Conservation (phyloP, 1,284 basidiomycete genomes). For the Mycena citricolor region DNA sequence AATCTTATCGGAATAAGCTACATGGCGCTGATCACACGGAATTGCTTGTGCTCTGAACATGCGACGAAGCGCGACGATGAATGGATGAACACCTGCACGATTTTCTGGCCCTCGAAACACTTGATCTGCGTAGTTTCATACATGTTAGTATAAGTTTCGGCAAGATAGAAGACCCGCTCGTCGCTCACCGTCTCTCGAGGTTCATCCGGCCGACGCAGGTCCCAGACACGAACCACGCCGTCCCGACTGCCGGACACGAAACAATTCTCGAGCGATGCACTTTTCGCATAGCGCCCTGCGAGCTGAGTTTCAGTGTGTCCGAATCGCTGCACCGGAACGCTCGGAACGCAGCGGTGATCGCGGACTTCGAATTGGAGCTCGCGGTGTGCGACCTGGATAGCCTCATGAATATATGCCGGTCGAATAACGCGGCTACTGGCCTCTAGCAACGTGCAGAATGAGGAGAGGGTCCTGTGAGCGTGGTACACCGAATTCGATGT, state of each 20-base stretch:
- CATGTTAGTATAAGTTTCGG: background rate
- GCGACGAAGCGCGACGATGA: slow-evolving; percentile 33
- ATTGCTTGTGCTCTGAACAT: slow-evolving; percentile 37
- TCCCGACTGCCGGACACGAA: slow-evolving; percentile 47
- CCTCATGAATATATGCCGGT: slow-evolving; percentile 3
- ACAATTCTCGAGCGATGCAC: slow-evolving; percentile 30
- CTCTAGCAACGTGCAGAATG: slow-evolving; percentile 45
- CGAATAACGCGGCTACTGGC: slow-evolving; percentile 27
- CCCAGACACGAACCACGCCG: slow-evolving; percentile 48
- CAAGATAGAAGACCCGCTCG: slow-evolving; percentile 24
- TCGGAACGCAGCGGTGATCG: slow-evolving; percentile 42
- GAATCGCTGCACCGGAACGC: slow-evolving; percentile 40
- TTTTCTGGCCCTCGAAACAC: slow-evolving; percentile 37
- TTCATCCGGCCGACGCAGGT: slow-evolving; percentile 50
- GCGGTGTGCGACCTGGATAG: slow-evolving; percentile 44
- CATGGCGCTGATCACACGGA: slow-evolving; percentile 16
- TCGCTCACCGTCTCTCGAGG: slow-evolving; percentile 28
- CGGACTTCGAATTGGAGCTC: slow-evolving; percentile 54
- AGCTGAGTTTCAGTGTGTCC: slow-evolving; percentile 39
- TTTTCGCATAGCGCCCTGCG: slow-evolving; percentile 46
- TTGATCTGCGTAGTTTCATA: slow-evolving; percentile 27
- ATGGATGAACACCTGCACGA: slow-evolving; percentile 38
- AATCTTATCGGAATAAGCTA: too few species aligned
- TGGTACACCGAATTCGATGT: slow-evolving; percentile 48
- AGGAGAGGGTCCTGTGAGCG: slow-evolving; percentile 37